Evolutionary conservation across 768 basidiomycete species (phyloP).

Genomic region (Tulasnella sp.): DNA sequence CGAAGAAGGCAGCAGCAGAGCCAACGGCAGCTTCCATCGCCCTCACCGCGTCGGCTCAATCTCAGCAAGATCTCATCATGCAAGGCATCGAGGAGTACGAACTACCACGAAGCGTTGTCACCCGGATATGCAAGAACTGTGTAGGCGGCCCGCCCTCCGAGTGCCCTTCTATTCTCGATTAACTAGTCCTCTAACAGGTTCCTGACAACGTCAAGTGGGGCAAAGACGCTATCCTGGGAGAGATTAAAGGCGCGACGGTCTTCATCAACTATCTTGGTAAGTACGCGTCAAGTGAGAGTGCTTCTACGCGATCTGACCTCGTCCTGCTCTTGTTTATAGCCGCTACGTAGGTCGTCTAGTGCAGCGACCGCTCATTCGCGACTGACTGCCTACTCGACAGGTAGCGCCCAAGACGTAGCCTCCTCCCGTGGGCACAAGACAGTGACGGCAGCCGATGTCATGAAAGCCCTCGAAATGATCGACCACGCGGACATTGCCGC

Average conservation of each 20-base stretch:
- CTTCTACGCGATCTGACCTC: background rate
- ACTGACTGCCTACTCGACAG: background rate
- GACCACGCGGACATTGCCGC: slow-evolving; percentile 65
- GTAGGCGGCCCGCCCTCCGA: slow-evolving; percentile 40
- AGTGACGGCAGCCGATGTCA: slow-evolving; percentile 81
- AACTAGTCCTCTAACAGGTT: slow-evolving; percentile 40
- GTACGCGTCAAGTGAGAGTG: slow-evolving; percentile 26
- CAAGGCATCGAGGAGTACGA: slow-evolving; percentile 86
- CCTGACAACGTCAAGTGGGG: slow-evolving; percentile 81
- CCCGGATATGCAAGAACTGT: slow-evolving; percentile 75
- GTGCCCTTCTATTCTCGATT: background rate
- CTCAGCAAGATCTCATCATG: slow-evolving; percentile 58
- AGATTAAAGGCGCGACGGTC: slow-evolving; percentile 84
- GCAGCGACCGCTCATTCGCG: background rate
- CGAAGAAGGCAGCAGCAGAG: slow-evolving; percentile 8
- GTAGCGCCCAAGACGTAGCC: slow-evolving; percentile 82
- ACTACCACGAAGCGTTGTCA: slow-evolving; percentile 73
- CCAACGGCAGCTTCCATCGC: background rate
- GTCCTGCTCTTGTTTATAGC: slow-evolving; percentile 30
- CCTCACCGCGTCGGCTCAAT: slow-evolving; percentile 41
- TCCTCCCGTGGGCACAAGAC: slow-evolving; percentile 78
- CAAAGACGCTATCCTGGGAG: slow-evolving; percentile 78
- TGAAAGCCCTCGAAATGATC: slow-evolving; percentile 73
- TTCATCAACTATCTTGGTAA: slow-evolving; percentile 90
- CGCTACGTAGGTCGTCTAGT: slow-evolving; percentile 37